A percentile compares a stretch with the other conserved stretches of the same genome.
Conservation (phyloP, 331 rosid species). For the Quercus phellos region DNA sequence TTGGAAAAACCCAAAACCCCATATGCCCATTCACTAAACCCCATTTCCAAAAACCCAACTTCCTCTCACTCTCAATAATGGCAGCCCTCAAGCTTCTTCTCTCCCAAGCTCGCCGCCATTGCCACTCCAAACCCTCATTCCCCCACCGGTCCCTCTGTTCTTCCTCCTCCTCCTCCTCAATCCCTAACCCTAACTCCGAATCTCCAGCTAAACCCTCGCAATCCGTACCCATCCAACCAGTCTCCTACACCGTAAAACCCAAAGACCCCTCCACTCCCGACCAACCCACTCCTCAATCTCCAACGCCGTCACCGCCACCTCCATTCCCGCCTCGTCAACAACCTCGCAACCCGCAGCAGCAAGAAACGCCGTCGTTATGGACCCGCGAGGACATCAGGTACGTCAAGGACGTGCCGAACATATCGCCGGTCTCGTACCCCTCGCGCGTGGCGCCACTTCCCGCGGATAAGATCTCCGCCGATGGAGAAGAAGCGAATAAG, state of each 20-base stretch:
- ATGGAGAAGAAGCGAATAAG: conserved; percentile 4
- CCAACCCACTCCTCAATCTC: conserved; percentile 21
- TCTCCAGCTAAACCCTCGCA: conserved; percentile 23
- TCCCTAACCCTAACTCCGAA: conserved; percentile 27
- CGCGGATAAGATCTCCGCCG: conserved; percentile 39
- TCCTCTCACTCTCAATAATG: conserved; percentile 23
- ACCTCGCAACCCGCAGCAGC: conserved; percentile 12
- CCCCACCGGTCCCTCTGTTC: conserved; percentile 43
- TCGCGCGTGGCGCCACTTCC: conserved; percentile 77
- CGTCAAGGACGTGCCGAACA: conserved; percentile 53
- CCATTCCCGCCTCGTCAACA: conserved; percentile 20
- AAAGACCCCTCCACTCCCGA: conserved; percentile 30
- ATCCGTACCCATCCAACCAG: conserved; percentile 51
- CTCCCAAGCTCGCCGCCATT: conserved; percentile 72
- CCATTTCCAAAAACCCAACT: too few relatives aligned
- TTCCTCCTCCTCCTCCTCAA: conserved; percentile 33
- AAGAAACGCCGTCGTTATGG: conserved; percentile 34
- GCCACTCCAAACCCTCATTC: conserved; percentile 28
- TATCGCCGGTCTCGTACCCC: conserved; percentile 59
- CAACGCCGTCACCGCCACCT: conserved; percentile 12
- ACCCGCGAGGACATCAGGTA: conserved; percentile 73
- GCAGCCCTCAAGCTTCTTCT: conserved; percentile 65
- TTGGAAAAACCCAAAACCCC: neutral
- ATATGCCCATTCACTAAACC: too few relatives aligned
- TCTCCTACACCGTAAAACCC: conserved; percentile 67